A percentile compares a stretch with the other conserved stretches of the same genome.
Evolutionary conservation across 352 stramenopile genomes (phyloP).

Genomic region (Phytopythium boreale): DNA sequence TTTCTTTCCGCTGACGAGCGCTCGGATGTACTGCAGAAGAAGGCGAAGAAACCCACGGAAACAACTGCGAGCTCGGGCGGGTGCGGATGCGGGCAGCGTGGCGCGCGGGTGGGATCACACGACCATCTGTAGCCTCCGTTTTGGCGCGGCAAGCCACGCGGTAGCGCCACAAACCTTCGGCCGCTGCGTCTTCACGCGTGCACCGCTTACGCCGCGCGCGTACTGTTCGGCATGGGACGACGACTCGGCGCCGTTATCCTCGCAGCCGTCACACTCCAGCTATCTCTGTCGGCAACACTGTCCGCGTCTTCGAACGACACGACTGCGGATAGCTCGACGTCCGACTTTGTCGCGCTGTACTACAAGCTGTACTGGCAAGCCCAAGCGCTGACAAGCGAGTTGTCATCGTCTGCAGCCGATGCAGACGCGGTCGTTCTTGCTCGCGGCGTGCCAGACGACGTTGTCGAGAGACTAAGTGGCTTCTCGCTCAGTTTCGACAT

Average conservation of each 20-base stretch:
- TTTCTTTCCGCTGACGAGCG: too few species aligned
- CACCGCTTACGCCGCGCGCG: neutral
- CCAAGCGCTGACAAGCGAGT: neutral
- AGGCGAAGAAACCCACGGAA: neutral
- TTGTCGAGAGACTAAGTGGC: neutral
- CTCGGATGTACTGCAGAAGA: neutral
- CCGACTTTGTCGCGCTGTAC: slow-evolving; percentile 20
- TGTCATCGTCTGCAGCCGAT: neutral
- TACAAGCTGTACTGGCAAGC: slow-evolving; percentile 19
- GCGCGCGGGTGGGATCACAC: neutral
- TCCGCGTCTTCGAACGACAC: neutral
- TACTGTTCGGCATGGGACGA: neutral
- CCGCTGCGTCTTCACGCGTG: too few species aligned
- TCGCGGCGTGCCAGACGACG: neutral
- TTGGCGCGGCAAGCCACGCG: neutral
- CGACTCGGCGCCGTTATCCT: neutral
- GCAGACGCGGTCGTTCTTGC: neutral
- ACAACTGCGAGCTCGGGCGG: neutral
- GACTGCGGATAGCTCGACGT: neutral
- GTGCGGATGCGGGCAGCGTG: too few species aligned
- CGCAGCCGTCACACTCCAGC: neutral
- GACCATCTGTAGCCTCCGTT: neutral
- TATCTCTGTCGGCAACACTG: neutral
- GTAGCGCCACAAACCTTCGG: too few species aligned
- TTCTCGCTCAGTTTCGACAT: slow-evolving; percentile 10